Base-by-base conservation (phyloP, 2,329 filamentous ascomycete species). In the Talaromyces sp. region DNA sequence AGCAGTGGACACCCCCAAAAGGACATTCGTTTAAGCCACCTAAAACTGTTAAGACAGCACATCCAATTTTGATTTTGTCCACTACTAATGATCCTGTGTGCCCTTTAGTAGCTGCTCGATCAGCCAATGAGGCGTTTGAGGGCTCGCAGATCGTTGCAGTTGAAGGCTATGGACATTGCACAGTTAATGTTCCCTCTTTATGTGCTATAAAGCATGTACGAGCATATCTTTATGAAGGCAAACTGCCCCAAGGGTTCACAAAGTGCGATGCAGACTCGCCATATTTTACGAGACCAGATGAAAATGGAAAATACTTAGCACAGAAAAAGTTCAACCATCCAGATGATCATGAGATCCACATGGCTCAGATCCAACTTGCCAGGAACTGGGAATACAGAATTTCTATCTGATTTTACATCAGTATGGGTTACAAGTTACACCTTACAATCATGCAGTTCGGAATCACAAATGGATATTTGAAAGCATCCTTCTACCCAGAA, bases 21-120 rank as follows among this genome's bases (percentile, higher is more conserved):
- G 57, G 27, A n/a, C 54, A 58, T 49, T 29, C 45, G 6, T 58
- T 57, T 39, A 41, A 55, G 7, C 54, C 56, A 14, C 48, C 49
- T 4, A 51, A 27, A 43, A 45, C 45, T 0, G 42, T 65, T 36
- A 56, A 60, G 24, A 65, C 63, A 0, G 56, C 59, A 11, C 46
- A 62, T 19, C 63, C 62, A 19, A 48, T 64, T 13, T 41, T 65
- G 13, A 61, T 65, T 11, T 43, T 65, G 1, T 64, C 59, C 7
- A 65, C 62, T 16, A 64, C 58, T 2, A 64, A 55, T 7, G 62
- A 62, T 50, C 58, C 62, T 2, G 58, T 65, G 1, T 62, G 57
- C 45, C 62, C 62, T 10, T 56, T 65, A 7, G 29, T 51, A 4
- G 54, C 61, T 3, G 63, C 62, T 7, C 52, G 49, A 37, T 57